These are phyloP conservation scores for Wickerhamomyces bisporus DNA, from an alignment of 805 yeast species.

Conservation along the genomic window DNA sequence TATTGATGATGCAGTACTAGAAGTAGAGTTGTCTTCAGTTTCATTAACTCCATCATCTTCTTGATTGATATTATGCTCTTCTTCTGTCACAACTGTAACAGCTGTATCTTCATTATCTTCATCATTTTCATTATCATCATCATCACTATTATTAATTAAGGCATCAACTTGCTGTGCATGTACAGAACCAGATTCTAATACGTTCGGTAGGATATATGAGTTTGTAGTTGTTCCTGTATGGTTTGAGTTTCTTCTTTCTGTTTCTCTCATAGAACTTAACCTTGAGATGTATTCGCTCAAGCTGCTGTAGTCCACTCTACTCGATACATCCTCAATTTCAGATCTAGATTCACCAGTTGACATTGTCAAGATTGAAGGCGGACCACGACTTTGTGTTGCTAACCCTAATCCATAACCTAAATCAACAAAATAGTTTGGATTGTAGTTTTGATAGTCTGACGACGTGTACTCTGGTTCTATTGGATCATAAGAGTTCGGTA, in stretches of 20 bases:
- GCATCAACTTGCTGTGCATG: too few relatives aligned
- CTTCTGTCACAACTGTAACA: slow-evolving; percentile 2
- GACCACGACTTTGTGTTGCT: slow-evolving; percentile 20
- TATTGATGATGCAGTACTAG: too few relatives aligned
- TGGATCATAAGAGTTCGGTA: background rate
- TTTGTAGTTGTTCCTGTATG: too few relatives aligned
- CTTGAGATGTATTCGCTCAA: slow-evolving; percentile 19
- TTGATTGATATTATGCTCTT: too few relatives aligned
- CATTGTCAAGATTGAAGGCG: slow-evolving; percentile 21
- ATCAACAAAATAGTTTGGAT: slow-evolving; percentile 19
- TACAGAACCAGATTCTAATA: too few relatives aligned
- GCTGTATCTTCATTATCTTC: background rate
- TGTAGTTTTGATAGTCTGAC: slow-evolving; percentile 3
- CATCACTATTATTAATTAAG: too few relatives aligned
- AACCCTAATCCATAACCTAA: slow-evolving; percentile 20
- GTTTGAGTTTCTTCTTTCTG: too few relatives aligned
- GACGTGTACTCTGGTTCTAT: background rate
- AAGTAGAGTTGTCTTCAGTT: background rate
- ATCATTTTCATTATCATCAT: too few relatives aligned
- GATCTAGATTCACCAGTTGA: slow-evolving; percentile 13
- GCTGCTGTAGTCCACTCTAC: background rate
- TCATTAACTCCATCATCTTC: background rate
- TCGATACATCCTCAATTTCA: background rate
- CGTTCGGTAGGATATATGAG: too few relatives aligned
- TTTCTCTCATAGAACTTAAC: slow-evolving; percentile 12